Percentiles rank a stretch among this genome's conserved stretches.
Evolutionary conservation across 2,329 filamentous ascomycete species (phyloP).

Genomic region (Colletotrichum sp.): DNA sequence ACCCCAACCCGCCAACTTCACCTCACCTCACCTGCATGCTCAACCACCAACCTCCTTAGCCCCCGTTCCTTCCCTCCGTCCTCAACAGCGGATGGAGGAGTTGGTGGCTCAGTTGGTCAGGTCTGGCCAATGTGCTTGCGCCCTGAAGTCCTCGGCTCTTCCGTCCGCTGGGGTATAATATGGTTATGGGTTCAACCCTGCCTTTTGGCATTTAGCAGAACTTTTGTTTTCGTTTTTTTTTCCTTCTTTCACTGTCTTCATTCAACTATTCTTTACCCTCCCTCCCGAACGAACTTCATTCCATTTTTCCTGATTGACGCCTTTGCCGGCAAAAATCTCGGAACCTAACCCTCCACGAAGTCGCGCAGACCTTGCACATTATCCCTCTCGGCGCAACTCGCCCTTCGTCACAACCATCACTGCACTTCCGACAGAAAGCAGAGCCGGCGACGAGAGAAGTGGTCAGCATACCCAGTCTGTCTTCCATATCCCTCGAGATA

Average conservation of each 20-base stretch:
- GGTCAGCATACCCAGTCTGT: too few relatives aligned
- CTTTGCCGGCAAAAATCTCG: too few relatives aligned
- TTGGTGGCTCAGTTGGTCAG: not conserved
- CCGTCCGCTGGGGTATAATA: not conserved
- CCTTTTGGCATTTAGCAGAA: not conserved
- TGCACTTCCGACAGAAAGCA: rapidly evolving
- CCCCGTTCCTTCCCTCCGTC: not conserved
- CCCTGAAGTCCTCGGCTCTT: not conserved
- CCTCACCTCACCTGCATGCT: not conserved
- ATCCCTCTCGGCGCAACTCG: rapidly evolving
- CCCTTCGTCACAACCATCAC: rapidly evolving
- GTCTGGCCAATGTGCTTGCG: not conserved
- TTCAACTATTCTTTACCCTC: too few relatives aligned
- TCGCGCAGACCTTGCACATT: too few relatives aligned
- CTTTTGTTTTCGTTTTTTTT: not conserved
- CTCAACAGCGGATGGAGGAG: not conserved
- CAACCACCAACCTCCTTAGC: not conserved
- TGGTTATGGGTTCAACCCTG: not conserved
- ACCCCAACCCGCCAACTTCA: not conserved
- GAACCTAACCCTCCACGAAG: too few relatives aligned
- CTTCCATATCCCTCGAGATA: too few relatives aligned
- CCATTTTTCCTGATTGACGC: too few relatives aligned
- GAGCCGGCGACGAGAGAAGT: too few relatives aligned
- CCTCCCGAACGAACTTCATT: too few relatives aligned
- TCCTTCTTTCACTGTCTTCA: too few relatives aligned